phyloP scores from a whole-genome alignment of 208 protist species.

The Leishmania aethiopica region DNA sequence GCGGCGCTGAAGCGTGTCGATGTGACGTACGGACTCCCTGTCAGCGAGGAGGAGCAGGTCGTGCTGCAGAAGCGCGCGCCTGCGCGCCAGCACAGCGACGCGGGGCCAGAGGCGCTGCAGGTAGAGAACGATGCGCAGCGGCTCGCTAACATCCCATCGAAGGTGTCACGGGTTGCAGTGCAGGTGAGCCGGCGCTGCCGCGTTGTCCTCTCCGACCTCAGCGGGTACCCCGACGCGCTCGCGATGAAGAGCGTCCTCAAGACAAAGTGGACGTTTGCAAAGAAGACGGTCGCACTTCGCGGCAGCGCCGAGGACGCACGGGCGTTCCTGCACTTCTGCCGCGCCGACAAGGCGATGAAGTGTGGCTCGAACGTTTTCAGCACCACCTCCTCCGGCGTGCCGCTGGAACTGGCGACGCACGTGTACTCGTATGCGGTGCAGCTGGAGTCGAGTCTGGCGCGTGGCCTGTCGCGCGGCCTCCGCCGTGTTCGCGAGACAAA shows the following conservation, averaged over 20 bases:
- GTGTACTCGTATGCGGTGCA: constrained; percentile 85
- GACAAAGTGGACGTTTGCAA: constrained; percentile 68
- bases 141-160: constrained; percentile 87
- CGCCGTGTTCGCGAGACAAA: constrained; percentile 64
- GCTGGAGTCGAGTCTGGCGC: constrained; percentile 64
- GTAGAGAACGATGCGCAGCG: constrained; percentile 83
- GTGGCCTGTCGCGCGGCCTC: constrained; percentile 44
- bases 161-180: constrained; percentile 42
- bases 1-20: constrained; percentile 53
- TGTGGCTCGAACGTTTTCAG: constrained; percentile 77
- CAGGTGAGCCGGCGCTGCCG: constrained; percentile 45
- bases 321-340: constrained; percentile 68
- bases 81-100: constrained; percentile 52
- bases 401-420: constrained; percentile 79
- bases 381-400: constrained; percentile 18
- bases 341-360: constrained; percentile 75
- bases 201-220: constrained; percentile 76
- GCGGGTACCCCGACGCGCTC: constrained; percentile 64
- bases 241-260: constrained; percentile 68
- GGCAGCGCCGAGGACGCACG: constrained; percentile 58
- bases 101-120: constrained; percentile 57
- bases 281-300: constrained; percentile 81
- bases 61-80: constrained; percentile 71
- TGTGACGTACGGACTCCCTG: constrained; percentile 78
- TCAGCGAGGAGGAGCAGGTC: constrained; percentile 75